phyloP scores from a whole-genome alignment of 225 moss, liverwort and hornwort species.

The Lunularia cruciata region DNA sequence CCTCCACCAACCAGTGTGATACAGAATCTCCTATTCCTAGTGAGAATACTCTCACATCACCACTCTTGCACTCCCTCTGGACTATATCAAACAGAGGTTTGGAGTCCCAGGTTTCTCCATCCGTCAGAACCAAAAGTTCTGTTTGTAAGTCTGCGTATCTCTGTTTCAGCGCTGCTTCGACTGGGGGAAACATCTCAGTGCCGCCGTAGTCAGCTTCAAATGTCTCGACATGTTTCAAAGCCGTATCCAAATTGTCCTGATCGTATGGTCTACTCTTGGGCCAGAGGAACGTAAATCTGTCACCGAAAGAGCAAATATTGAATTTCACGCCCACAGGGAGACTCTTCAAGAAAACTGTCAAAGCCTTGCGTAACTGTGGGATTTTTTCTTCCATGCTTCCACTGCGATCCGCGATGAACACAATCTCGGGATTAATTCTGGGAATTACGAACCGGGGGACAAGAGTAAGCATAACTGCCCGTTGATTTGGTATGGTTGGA shows the following conservation, averaged over 20 bases:
- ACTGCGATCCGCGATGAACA: slow-evolving; percentile 59
- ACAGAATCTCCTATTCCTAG: slow-evolving; percentile 49
- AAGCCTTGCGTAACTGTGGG: slow-evolving; percentile 37
- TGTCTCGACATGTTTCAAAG: slow-evolving; percentile 27
- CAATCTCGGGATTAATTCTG: slow-evolving; percentile 44
- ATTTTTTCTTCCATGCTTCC: slow-evolving; percentile 48
- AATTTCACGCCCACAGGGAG: slow-evolving; percentile 59
- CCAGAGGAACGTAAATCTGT: slow-evolving; percentile 35
- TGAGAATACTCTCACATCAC: slow-evolving; percentile 50
- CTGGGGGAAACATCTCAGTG: slow-evolving; percentile 46
- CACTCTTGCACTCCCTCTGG: slow-evolving; percentile 31
- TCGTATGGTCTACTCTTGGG: slow-evolving; percentile 42
- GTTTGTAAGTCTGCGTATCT: slow-evolving; percentile 47
- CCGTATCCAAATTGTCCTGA: slow-evolving; percentile 28
- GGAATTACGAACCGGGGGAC: slow-evolving; percentile 49
- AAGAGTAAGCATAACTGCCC: slow-evolving; percentile 44
- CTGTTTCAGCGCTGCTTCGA: slow-evolving; percentile 35
- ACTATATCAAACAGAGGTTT: slow-evolving; percentile 28
- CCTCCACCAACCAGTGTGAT: slow-evolving; percentile 54
- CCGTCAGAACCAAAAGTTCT: slow-evolving; percentile 57
- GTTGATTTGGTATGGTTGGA: slow-evolving; percentile 32
- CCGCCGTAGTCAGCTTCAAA: slow-evolving; percentile 55
- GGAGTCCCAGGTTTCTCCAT: slow-evolving; percentile 50
- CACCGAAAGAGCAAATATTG: slow-evolving; percentile 65
- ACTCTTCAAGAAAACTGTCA: slow-evolving; percentile 51